Evolutionary conservation across 2,329 filamentous ascomycete species (phyloP), one percentile per base, ranked within the genome.

Genomic region (Thermochaetoides dissita): DNA sequence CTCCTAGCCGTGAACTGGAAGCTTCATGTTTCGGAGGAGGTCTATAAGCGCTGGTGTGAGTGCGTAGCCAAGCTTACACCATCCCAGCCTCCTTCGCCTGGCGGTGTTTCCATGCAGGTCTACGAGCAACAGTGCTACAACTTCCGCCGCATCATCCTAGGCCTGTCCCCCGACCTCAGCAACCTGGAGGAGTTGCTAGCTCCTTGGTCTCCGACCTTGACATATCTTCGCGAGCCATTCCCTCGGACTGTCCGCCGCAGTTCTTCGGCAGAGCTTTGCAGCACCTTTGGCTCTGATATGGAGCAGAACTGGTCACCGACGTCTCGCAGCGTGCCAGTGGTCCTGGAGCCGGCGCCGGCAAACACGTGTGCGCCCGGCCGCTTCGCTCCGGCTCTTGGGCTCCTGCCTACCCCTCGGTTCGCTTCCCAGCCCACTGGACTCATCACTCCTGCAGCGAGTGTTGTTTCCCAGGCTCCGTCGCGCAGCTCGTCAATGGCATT

Each of bases 21-120:
- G 55, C 75, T 98, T 30, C 91, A 98, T 61, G 89, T 98, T 49
- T 81, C 86, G 1, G 87, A 95, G 51, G 73, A 81, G 3, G 74
- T 84, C 8, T 96, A 94, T 64, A 82, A 91, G 59, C 79, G 84
- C 50, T 98, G 91, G 91, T 89, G 86, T 36, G 85, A 94, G 49
- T 81, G 95, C 49, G 84, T 96, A 41, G 67, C 94, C 51, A 84
- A 84, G 62, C 83, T 87, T 55, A 88, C 83, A 10, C 84, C 86
- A 8, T 68, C 71, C 0, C 68, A 72, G 38, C 72, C 74, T 10
- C 67, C 74, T 6, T 70, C 74, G 7, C 67, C 74, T 2, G 72
- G 71, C 35, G 62, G 62, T 12, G 52, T 59, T 10, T 60, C 61
- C n/a, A 63, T 62, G 45, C 53, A 50, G 37, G 45, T 60, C 3